Conservation (phyloP, 2,329 filamentous ascomycete species). For the Proliferodiscus dingleyae region DNA sequence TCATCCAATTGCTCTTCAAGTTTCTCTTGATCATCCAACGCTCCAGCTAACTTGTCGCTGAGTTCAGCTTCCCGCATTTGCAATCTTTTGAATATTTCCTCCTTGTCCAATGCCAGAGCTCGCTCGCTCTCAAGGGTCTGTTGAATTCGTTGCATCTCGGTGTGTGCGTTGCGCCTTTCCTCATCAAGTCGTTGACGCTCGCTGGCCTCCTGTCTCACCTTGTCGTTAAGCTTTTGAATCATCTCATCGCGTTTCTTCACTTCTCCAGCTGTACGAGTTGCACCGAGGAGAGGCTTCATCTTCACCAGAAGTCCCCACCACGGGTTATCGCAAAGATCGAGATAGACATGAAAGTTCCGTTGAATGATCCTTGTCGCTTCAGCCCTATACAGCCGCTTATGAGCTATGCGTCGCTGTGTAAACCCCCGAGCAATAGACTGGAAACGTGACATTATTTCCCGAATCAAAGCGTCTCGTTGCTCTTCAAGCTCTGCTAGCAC, state of each 20-base stretch:
- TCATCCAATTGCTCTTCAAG: slow-evolving; percentile 91
- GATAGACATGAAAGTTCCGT: slow-evolving; percentile 86
- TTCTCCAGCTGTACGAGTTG: slow-evolving; percentile 85
- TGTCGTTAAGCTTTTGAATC: slow-evolving; percentile 80
- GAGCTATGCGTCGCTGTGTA: slow-evolving; percentile 77
- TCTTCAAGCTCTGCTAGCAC: slow-evolving; percentile 96
- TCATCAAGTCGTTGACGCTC: slow-evolving; percentile 82
- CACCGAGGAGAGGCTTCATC: slow-evolving; percentile 92
- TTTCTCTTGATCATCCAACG: slow-evolving; percentile 88
- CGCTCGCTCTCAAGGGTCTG: slow-evolving; percentile 94
- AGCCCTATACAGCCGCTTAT: slow-evolving; percentile 89
- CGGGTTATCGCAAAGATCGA: slow-evolving; percentile 82
- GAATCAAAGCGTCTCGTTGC: slow-evolving; percentile 85
- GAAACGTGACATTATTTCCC: slow-evolving; percentile 88
- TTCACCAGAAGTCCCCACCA: slow-evolving; percentile 96
- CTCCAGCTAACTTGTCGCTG: slow-evolving; percentile 85
- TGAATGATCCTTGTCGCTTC: slow-evolving; percentile 95
- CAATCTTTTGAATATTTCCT: slow-evolving; percentile 97
- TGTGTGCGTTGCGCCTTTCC: slow-evolving; percentile 79
- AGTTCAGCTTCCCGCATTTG: slow-evolving; percentile 88
- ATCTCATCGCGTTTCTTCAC: slow-evolving; percentile 93
- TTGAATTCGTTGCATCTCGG: slow-evolving; percentile 84
- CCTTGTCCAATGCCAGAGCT: slow-evolving; percentile 92
- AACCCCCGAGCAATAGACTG: slow-evolving; percentile 91
- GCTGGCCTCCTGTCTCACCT: slow-evolving; percentile 70